A percentile compares a stretch with the other conserved stretches of the same genome.
These are phyloP conservation scores for Ammopiptanthus mongolicus DNA, from an alignment of 306 rosid genomes.

Conservation along the genomic window DNA sequence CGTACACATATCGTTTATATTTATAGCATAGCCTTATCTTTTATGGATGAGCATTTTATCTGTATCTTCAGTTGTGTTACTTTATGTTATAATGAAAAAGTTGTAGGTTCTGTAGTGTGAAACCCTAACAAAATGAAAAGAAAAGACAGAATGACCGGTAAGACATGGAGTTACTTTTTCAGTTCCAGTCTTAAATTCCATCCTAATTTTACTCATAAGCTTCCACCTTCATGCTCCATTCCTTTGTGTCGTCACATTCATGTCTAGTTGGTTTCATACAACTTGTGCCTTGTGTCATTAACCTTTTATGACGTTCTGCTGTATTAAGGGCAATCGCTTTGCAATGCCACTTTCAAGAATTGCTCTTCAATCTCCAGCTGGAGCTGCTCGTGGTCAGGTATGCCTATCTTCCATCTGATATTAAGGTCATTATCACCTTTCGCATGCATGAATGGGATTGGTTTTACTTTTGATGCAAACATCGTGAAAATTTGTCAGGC, in stretches of 20 bases:
- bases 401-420: constrained; percentile 13
- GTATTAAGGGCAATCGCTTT: constrained; percentile 62
- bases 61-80: neutral
- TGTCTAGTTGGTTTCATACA: neutral
- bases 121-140: neutral
- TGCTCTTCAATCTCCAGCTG: constrained; percentile 78
- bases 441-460: neutral
- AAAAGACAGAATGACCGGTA: neutral
- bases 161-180: neutral
- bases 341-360: constrained; percentile 88
- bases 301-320: constrained; percentile 8
- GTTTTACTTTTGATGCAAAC: constrained; percentile 21
- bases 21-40: neutral
- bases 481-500: constrained; percentile 49
- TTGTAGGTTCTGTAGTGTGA: neutral
- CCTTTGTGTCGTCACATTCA: constrained; percentile 3
- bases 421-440: neutral
- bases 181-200: neutral
- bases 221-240: neutral
- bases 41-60: neutral
- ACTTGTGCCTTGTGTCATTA: neutral
- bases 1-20: neutral
- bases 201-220: neutral
- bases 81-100: neutral
- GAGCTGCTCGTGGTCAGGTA: constrained; percentile 98